Percentiles rank a stretch among this genome's conserved stretches.
phyloP scores from a whole-genome alignment of 176 grass and related monocot genomes.

The Puya raimondii region DNA sequence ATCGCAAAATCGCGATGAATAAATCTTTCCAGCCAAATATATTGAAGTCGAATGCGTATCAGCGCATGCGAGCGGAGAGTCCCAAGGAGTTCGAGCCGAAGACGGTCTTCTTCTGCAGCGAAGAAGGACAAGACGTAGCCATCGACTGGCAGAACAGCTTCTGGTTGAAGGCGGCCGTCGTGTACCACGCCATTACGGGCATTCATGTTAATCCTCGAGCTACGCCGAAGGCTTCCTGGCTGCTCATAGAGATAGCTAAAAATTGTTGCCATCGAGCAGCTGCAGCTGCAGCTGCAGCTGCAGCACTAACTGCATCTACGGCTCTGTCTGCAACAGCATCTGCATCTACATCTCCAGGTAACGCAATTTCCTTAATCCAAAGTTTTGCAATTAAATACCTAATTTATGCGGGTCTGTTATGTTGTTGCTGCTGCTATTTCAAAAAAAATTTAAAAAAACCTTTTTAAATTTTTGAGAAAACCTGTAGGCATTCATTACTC shows the following conservation, averaged over 20 bases:
- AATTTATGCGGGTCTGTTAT: no score
- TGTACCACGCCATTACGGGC: conserved; percentile 27
- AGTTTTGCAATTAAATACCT: no score
- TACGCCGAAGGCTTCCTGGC: not conserved
- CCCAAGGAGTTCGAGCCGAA: conserved; percentile 23
- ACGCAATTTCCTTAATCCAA: no score
- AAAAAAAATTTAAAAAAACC: no score
- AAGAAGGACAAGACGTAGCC: not conserved
- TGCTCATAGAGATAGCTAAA: conserved; percentile 18
- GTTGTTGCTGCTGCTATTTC: no score
- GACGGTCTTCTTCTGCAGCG: conserved; percentile 25
- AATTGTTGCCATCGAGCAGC: not conserved
- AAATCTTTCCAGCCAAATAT: not conserved
- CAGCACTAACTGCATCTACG: no score
- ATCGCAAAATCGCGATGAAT: no score
- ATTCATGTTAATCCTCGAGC: conserved; percentile 2
- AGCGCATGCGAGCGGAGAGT: conserved; percentile 17
- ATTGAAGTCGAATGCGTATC: not conserved
- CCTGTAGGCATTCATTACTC: no score
- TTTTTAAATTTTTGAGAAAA: no score
- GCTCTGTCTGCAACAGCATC: no score
- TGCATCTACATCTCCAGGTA: not conserved
- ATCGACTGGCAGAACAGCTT: conserved; percentile 35
- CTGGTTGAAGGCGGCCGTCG: conserved; percentile 35
- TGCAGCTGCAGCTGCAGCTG: not conserved